Conservation (phyloP, 1,139 yeast genomes). For the Saccharomycopsis hybrid region DNA sequence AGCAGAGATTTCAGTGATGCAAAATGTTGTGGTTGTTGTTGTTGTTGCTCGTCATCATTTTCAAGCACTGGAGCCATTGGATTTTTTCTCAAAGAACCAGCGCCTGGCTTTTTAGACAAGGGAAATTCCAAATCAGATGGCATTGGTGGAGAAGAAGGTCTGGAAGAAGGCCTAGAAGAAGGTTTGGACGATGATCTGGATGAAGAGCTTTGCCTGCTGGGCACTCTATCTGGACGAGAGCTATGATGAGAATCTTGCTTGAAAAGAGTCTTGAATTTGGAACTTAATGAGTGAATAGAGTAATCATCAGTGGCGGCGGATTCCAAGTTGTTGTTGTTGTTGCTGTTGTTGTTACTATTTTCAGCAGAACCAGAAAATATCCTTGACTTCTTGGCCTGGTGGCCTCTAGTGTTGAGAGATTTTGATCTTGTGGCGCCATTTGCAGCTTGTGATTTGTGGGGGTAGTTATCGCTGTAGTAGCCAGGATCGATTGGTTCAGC, state of each 20-base stretch:
- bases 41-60: background rate
- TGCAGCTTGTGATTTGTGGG: background rate
- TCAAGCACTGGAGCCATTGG: background rate
- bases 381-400: no score
- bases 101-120: background rate
- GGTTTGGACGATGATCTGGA: background rate
- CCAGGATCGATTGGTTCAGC: no score
- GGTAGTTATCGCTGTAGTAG: no score
- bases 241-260: background rate
- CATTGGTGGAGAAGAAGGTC: background rate
- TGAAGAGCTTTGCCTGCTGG: background rate
- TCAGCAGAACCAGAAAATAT: background rate
- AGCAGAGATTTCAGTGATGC: no score
- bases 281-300: slow-evolving; percentile 7
- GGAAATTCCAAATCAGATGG: background rate
- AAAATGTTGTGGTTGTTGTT: background rate
- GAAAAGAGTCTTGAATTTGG: slow-evolving; percentile 16
- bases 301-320: background rate
- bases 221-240: background rate
- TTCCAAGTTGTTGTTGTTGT: background rate
- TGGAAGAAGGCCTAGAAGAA: background rate
- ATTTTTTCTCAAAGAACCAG: background rate
- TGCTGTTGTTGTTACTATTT: background rate
- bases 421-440: background rate
- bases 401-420: background rate